A percentile compares a stretch with the other conserved stretches of the same genome.
Evolutionary conservation across 371 early-diverging fungal species (phyloP).

Genomic region (Nematocida minor): DNA sequence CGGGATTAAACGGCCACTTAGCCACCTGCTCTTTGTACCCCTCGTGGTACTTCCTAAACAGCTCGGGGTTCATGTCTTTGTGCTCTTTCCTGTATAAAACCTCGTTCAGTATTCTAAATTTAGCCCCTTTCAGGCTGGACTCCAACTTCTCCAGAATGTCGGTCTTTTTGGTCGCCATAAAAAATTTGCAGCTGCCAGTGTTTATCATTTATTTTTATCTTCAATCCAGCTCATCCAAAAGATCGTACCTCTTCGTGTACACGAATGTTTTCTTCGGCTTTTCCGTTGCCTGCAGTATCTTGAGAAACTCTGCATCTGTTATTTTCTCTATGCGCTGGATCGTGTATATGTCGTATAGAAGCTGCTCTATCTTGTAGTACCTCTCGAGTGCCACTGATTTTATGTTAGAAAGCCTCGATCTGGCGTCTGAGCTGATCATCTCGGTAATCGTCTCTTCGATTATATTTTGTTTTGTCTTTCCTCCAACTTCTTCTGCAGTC

Average conservation of each 20-base stretch:
- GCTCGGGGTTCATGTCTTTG: slow-evolving; percentile 50
- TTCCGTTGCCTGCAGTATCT: slow-evolving; percentile 29
- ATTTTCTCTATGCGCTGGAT: neutral
- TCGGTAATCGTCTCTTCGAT: neutral
- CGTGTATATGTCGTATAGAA: neutral
- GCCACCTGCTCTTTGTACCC: slow-evolving; percentile 86
- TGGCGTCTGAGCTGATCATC: slow-evolving; percentile 7
- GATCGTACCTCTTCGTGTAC: neutral
- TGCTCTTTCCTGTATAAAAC: slow-evolving; percentile 61
- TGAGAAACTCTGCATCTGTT: slow-evolving; percentile 3
- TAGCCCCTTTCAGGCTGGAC: slow-evolving; percentile 59
- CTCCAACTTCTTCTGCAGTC: neutral
- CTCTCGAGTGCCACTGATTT: slow-evolving; percentile 41
- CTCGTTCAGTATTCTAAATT: slow-evolving; percentile 65
- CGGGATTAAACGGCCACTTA: slow-evolving; percentile 89
- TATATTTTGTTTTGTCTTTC: slow-evolving; percentile 3
- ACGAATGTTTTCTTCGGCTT: slow-evolving; percentile 24
- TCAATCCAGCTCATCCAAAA: slow-evolving; percentile 28
- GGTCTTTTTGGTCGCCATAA: slow-evolving; percentile 2
- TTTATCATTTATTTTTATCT: neutral
- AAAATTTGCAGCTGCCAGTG: slow-evolving; percentile 13
- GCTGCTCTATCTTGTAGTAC: slow-evolving; percentile 45
- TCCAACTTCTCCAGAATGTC: slow-evolving; percentile 53
- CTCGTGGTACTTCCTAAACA: slow-evolving; percentile 73
- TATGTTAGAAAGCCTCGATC: slow-evolving; percentile 24